Percentiles rank a stretch among this genome's conserved stretches.
Evolutionary conservation across 768 basidiomycete species (phyloP).

Genomic region (Lactifluus echinatus): DNA sequence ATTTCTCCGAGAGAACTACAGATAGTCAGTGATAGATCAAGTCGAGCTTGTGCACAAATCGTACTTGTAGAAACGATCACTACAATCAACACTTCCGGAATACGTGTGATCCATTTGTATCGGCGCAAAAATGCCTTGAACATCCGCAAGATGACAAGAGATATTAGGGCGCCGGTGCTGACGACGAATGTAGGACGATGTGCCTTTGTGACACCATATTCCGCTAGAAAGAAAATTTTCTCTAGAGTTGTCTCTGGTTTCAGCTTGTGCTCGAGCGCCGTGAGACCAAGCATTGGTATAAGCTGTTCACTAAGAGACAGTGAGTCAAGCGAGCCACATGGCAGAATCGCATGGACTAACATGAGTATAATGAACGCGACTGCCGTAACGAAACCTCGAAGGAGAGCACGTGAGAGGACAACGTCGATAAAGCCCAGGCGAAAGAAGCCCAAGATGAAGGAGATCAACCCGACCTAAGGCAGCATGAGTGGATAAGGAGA

Average conservation of each 20-base stretch:
- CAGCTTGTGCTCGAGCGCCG: conserved; percentile 39
- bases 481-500: background rate
- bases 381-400: conserved; percentile 83
- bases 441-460: conserved; percentile 79
- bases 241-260: conserved; percentile 64
- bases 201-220: conserved; percentile 44
- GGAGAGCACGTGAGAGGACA: conserved; percentile 78
- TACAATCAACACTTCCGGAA: conserved; percentile 87
- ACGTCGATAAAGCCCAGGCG: conserved; percentile 91
- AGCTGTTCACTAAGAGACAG: conserved; percentile 57
- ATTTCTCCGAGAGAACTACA: conserved; percentile 57
- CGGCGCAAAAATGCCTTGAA: conserved; percentile 49
- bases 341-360: conserved; percentile 34
- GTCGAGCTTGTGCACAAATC: conserved; percentile 21
- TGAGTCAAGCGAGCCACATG: background rate
- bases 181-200: conserved; percentile 66
- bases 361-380: conserved; percentile 80
- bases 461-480: conserved; percentile 68
- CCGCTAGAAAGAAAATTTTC: conserved; percentile 68
- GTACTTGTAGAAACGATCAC: conserved; percentile 77
- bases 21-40: background rate
- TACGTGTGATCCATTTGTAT: conserved; percentile 53
- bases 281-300: conserved; percentile 84
- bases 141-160: conserved; percentile 53
- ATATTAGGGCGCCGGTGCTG: conserved; percentile 59